Percentiles rank a stretch among this genome's conserved stretches.
phyloP scores from a whole-genome alignment of 176 grass and related monocot species.

The Carex myosuroides region DNA sequence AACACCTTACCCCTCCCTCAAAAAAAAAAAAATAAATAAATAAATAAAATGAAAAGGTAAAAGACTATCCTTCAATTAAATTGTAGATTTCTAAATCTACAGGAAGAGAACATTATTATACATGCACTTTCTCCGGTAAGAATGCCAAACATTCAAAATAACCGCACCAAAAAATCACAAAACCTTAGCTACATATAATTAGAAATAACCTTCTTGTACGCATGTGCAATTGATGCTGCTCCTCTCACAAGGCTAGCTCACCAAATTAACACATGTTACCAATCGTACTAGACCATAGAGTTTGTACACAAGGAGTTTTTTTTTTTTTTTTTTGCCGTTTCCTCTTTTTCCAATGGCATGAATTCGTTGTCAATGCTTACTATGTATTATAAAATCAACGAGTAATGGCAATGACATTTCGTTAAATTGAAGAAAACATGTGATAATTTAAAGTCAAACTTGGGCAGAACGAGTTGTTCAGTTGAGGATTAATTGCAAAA shows the following conservation, averaged over 20 bases:
- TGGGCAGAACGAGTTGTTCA: background rate
- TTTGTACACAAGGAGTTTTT: background rate
- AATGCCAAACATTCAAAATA: background rate
- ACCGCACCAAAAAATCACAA: constrained; percentile 13
- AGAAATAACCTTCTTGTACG: constrained; percentile 82
- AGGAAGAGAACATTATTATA: background rate
- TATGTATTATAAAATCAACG: background rate
- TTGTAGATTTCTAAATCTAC: too few species aligned
- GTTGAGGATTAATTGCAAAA: background rate
- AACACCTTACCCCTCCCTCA: too few species aligned
- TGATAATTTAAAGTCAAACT: background rate
- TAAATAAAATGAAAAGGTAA: too few species aligned
- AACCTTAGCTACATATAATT: background rate
- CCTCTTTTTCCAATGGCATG: background rate
- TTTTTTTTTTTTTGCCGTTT: background rate
- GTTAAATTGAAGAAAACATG: background rate
- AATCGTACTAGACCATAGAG: background rate
- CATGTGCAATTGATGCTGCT: constrained; percentile 97
- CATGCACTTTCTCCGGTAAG: background rate
- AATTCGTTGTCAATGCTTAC: background rate
- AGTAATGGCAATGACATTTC: background rate
- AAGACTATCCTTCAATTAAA: too few species aligned
- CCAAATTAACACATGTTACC: constrained; percentile 64
- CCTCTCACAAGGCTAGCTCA: constrained; percentile 98
- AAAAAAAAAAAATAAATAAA: too few species aligned